Conservation (phyloP, 2,329 filamentous ascomycete species). For the Lasiodiplodia theobromae region DNA sequence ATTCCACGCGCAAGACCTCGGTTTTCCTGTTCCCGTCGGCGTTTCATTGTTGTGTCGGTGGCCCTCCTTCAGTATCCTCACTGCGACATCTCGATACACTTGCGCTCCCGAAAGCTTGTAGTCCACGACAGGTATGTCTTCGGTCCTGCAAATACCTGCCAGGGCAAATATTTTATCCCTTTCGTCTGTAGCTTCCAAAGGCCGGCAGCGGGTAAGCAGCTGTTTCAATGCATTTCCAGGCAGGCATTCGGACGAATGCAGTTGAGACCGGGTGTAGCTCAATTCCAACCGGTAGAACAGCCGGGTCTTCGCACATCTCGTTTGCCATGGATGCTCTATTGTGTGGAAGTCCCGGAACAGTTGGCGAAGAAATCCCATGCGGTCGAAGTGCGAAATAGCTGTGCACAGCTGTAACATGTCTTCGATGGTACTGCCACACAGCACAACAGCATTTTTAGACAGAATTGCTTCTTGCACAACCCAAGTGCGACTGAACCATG, state of each 20-base stretch:
- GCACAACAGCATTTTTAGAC: not conserved
- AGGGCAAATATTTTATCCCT: not conserved
- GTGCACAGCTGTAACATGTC: not conserved
- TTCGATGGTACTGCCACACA: not conserved
- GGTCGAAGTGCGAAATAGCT: not conserved
- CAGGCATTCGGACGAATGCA: not conserved
- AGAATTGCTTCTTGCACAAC: not conserved
- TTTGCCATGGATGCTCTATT: not conserved
- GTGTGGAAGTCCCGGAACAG: not conserved
- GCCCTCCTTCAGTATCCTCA: not conserved
- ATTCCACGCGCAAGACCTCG: not conserved
- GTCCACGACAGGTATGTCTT: not conserved
- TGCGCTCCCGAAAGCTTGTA: not conserved
- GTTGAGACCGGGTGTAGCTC: not conserved
- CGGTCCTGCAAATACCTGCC: not conserved
- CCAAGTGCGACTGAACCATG: slow-evolving; percentile 8
- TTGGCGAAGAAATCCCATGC: not conserved
- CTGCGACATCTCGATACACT: not conserved
- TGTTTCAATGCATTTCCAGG: not conserved
- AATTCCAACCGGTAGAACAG: not conserved
- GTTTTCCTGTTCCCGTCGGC: not conserved
- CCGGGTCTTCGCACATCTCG: not conserved
- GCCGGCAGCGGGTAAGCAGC: not conserved
- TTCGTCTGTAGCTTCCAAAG: not conserved
- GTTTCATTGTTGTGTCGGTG: not conserved